phyloP scores from a whole-genome alignment of 2,329 filamentous ascomycete genomes.

The Nectriaceae sp. region DNA sequence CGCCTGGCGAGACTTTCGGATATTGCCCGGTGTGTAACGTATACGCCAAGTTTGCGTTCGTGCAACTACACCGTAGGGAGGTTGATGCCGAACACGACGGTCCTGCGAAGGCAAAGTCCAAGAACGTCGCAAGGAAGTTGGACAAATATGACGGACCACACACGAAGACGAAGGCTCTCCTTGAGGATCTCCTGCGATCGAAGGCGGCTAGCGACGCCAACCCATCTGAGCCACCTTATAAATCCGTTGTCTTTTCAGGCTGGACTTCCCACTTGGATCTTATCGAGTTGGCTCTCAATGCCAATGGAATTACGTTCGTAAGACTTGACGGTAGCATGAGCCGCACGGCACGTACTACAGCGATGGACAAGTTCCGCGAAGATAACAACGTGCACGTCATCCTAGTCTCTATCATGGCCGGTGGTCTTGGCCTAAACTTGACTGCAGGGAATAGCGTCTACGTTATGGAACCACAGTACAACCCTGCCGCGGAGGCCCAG shows the following conservation, averaged over 20 bases:
- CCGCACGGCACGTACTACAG: constrained; percentile 69
- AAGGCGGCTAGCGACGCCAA: constrained; percentile 62
- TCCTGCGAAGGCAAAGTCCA: constrained; percentile 40
- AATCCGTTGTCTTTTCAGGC: constrained; percentile 93
- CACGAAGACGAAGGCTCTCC: constrained; percentile 83
- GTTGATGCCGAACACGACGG: constrained; percentile 59
- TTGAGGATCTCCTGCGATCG: constrained; percentile 71
- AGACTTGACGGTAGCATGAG: constrained; percentile 93
- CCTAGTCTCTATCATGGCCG: constrained; percentile 88
- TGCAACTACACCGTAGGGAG: constrained; percentile 66
- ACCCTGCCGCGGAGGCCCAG: constrained; percentile 91
- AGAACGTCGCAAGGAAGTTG: constrained; percentile 53
- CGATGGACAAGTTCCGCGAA: constrained; percentile 77
- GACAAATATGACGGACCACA: constrained; percentile 81
- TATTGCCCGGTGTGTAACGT: constrained; percentile 70
- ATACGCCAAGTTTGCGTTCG: constrained; percentile 63
- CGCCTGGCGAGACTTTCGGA: constrained; percentile 43
- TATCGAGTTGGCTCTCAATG: constrained; percentile 77
- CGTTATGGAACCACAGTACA: constrained; percentile 98
- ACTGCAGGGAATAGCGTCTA: constrained; percentile 86
- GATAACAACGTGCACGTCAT: constrained; percentile 75
- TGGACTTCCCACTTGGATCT: constrained; percentile 96
- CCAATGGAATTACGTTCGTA: constrained; percentile 66
- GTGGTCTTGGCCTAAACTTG: constrained; percentile 87
- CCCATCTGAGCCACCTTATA: constrained; percentile 73